Percentiles rank a stretch among this genome's conserved stretches.
Evolutionary conservation across 305 asterid genomes (phyloP).

Genomic region (Fraxinus greggii): DNA sequence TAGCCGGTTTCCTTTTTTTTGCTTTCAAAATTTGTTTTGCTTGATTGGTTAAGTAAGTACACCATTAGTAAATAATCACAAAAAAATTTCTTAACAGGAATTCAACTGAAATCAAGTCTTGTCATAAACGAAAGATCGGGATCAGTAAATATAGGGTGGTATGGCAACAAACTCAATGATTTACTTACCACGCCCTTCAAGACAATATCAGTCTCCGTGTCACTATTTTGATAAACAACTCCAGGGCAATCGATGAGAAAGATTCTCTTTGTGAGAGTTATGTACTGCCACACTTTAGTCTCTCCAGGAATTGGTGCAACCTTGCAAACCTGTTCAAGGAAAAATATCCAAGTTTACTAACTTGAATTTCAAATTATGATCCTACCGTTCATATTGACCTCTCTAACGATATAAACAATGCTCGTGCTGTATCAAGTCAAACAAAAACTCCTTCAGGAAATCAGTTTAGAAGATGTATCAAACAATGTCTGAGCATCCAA

Average conservation of each 20-base stretch:
- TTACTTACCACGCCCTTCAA: slow-evolving; percentile 93
- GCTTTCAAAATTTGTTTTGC: neutral
- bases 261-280: slow-evolving; percentile 84
- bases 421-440: neutral
- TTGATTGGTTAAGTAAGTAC: neutral
- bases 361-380: neutral
- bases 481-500: neutral
- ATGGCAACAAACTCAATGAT: neutral
- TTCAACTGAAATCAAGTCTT: neutral
- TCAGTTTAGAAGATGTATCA: neutral
- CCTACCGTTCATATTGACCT: neutral
- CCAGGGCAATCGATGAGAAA: slow-evolving; percentile 97
- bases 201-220: slow-evolving; percentile 82
- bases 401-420: neutral
- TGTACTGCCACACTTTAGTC: slow-evolving; percentile 98
- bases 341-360: slow-evolving; percentile 8
- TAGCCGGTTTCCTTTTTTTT: neutral
- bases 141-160: neutral
- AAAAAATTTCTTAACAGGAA: neutral
- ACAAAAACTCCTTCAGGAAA: neutral
- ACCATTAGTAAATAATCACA: neutral
- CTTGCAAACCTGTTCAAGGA: slow-evolving; percentile 70
- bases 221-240: slow-evolving; percentile 79
- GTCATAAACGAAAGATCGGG: neutral
- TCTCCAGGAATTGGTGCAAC: slow-evolving; percentile 99